phyloP scores from a whole-genome alignment of 1,139 yeast species.

The Saccharomyces hybrid region DNA sequence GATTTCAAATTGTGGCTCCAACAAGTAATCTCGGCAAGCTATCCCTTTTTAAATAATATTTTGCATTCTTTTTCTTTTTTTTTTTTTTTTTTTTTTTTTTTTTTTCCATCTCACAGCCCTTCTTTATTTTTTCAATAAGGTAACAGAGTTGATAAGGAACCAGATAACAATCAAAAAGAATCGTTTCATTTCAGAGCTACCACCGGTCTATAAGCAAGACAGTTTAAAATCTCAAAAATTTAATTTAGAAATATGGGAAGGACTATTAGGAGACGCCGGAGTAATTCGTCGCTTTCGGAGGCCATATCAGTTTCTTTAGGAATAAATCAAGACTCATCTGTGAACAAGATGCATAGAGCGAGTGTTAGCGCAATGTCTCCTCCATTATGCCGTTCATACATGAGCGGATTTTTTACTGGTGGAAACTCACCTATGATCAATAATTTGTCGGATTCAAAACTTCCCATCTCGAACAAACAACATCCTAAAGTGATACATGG shows the following conservation, averaged over 20 bases:
- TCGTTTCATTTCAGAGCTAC: background rate
- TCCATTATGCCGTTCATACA: constrained; percentile 32
- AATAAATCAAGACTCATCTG: constrained; percentile 13
- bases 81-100: background rate
- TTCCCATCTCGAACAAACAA: constrained; percentile 9
- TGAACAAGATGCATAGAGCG: background rate
- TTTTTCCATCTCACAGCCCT: background rate
- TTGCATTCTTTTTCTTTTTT: background rate
- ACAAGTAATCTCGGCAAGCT: background rate
- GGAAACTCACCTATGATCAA: constrained; percentile 6
- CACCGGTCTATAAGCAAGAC: background rate
- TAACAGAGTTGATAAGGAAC: background rate
- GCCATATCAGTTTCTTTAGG: constrained; percentile 29
- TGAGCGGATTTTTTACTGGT: constrained; percentile 26
- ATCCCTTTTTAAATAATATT: background rate
- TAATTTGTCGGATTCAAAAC: constrained; percentile 2
- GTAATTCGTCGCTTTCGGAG: constrained; percentile 18
- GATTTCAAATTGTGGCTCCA: background rate
- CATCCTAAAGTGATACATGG: constrained; percentile 25
- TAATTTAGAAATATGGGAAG: background rate
- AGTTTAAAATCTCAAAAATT: background rate
- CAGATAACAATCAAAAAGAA: background rate
- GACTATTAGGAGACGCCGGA: background rate
- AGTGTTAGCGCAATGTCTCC: background rate
- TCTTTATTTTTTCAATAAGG: background rate